phyloP scores from a whole-genome alignment of 2,329 filamentous ascomycete species.

The Cordyceps sp. region DNA sequence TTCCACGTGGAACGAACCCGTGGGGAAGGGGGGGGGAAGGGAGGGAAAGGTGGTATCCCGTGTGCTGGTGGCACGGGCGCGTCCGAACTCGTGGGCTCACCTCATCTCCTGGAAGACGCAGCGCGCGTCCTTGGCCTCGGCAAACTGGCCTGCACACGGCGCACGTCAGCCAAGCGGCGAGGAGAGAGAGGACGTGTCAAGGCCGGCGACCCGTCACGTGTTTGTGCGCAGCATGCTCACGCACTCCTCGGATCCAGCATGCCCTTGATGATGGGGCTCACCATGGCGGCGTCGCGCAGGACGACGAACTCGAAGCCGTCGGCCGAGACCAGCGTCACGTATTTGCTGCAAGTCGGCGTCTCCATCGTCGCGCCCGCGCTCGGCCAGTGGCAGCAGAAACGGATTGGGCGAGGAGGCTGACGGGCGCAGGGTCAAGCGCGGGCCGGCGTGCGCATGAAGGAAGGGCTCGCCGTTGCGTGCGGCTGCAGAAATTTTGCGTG shows the following conservation, averaged over 20 bases:
- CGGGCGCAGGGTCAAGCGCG: no score
- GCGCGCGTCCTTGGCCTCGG: constrained; percentile 45
- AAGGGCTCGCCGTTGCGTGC: no score
- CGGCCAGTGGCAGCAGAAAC: no score
- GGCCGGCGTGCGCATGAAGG: background rate
- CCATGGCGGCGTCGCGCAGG: constrained; percentile 50
- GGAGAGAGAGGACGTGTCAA: background rate
- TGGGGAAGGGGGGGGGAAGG: no score
- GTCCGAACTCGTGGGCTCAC: constrained; percentile 27
- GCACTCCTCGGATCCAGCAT: constrained; percentile 56
- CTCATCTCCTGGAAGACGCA: constrained; percentile 59
- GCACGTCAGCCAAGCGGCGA: constrained; percentile 4
- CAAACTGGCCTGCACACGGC: constrained; percentile 36
- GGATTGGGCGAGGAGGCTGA: no score
- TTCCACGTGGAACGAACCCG: constrained; percentile 5
- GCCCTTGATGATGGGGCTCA: constrained; percentile 56
- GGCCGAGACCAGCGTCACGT: constrained; percentile 59
- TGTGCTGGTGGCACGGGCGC: background rate
- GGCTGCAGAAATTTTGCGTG: background rate
- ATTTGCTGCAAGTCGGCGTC: constrained; percentile 32
- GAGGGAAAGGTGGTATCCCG: background rate
- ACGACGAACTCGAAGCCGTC: constrained; percentile 68
- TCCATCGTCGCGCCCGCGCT: constrained; percentile 8
- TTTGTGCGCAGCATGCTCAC: no score
- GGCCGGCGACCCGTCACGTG: no score